A percentile compares a stretch with the other conserved stretches of the same genome.
Conservation (phyloP, 192 early-diverging fungal species). For the Lobosporangium transversale region DNA sequence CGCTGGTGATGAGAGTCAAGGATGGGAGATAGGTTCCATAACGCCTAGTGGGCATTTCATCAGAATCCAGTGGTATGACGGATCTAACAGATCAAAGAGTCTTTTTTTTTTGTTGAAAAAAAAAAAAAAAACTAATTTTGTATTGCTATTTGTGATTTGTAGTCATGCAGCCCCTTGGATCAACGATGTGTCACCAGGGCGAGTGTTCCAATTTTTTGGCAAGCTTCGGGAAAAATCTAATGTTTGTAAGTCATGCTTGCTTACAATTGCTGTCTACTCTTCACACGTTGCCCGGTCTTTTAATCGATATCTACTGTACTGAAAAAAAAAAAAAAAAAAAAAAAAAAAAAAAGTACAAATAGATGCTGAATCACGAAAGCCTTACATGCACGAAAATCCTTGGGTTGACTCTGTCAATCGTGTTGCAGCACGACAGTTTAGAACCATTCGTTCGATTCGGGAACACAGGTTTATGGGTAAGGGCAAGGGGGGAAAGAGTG, state of each 20-base stretch:
- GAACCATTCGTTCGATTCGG: constrained; percentile 2
- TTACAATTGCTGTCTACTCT: too few relatives aligned
- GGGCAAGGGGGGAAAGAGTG: background rate
- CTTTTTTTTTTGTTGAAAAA: too few relatives aligned
- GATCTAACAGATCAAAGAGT: too few relatives aligned
- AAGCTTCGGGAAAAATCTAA: background rate
- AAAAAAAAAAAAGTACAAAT: background rate
- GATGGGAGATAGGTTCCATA: constrained; percentile 25
- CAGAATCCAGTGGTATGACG: constrained; percentile 12
- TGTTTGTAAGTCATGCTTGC: constrained; percentile 9
- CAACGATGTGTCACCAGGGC: constrained; percentile 1
- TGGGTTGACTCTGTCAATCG: constrained; percentile 10
- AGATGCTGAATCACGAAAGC: constrained; percentile 6
- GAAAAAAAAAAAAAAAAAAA: too few relatives aligned
- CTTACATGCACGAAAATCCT: background rate
- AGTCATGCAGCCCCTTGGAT: constrained; percentile 13
- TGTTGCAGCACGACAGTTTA: constrained; percentile 2
- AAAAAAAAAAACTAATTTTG: too few relatives aligned
- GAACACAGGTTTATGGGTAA: constrained; percentile 33
- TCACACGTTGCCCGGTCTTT: too few relatives aligned
- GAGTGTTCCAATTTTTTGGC: constrained; percentile 20
- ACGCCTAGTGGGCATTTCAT: constrained; percentile 18
- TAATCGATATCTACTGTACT: too few relatives aligned
- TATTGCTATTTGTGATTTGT: background rate
- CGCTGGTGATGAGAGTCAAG: constrained; percentile 5